These are phyloP conservation scores for Phytophthora citrophthora DNA, from an alignment of 352 stramenopile species.

Conservation along the genomic window DNA sequence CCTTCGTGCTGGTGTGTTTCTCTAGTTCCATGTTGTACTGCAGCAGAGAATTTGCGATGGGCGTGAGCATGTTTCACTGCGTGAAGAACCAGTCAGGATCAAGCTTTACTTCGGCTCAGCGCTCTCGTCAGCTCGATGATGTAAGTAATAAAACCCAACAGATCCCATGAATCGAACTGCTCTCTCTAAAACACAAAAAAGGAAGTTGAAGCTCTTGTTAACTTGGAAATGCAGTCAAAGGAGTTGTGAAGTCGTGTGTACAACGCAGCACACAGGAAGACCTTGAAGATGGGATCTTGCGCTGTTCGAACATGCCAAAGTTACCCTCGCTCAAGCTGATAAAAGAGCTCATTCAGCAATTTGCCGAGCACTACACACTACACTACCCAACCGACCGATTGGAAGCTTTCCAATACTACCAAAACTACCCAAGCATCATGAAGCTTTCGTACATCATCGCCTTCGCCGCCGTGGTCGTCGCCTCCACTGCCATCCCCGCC, in stretches of 20 bases:
- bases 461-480: conserved; percentile 14
- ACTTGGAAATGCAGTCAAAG: neutral
- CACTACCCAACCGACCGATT: neutral
- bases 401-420: conserved; percentile 4
- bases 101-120: neutral
- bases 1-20: too few species aligned
- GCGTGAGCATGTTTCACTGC: too few species aligned
- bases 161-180: neutral
- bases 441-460: conserved; percentile 23
- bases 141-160: conserved; percentile 6
- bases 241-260: conserved; percentile 9
- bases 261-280: conserved; percentile 10
- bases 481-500: conserved; percentile 10
- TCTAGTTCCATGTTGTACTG: too few species aligned
- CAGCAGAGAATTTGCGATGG: too few species aligned
- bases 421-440: conserved; percentile 7
- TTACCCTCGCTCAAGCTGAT: conserved; percentile 2
- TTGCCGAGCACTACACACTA: conserved; percentile 10
- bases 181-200: neutral
- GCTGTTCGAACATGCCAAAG: conserved; percentile 12
- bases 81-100: neutral
- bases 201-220: neutral
- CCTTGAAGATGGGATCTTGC: conserved; percentile 9
- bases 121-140: too few species aligned
- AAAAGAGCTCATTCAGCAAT: conserved; percentile 5